Evolutionary conservation across 176 grass and related monocot species (phyloP), one percentile per base, ranked within the genome.

Genomic region (Stipa capillata): DNA sequence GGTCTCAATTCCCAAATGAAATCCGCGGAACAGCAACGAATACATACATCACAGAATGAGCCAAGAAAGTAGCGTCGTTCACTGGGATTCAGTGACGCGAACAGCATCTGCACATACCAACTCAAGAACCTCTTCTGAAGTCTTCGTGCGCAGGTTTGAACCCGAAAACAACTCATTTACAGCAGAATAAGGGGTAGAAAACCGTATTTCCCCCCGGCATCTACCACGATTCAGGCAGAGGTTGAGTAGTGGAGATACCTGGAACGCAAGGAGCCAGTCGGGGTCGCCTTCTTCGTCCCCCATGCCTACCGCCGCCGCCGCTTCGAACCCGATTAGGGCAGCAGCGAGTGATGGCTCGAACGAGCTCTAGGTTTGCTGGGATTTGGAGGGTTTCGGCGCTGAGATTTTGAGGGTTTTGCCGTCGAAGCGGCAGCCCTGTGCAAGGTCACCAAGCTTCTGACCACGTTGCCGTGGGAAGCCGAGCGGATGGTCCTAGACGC

Each of bases 241-340:
- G 27, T 20, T 14, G 9, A 24, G 66, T 11, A 31, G 50, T 0
- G 17, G 1, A n/a, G 55, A 17, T 83, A 88, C 87, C 76, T 89
- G 53, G 54, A 89, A 89, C 2, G 76, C 87, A 24, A 28, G 45
- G 13, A 89, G 87, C 87, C 87, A 85, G 43, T 81, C 82, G 15
- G 82, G 87, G 18, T 80, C 81, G 0, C 79, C 87, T 0, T 89
- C 87, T 21, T 81, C 76, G 43, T 85, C 82, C 24, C 52, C 70
- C 82, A 89, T 89, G 27, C n/a, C 55, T 45, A 1, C 81, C 54
- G 1, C 40, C 41, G 47, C 31, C 21, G 12, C 25, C 2, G n/a
- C 27, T 50, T 1, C 1, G 7, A 48, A 2, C 1, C 55, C 18
- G 42, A 28, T 39, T 28, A 55, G 33, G 52, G 45, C 18, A 33